These are phyloP conservation scores for Spathaspora sp. DNA, from an alignment of 1,139 yeast genomes.

Conservation along the genomic window DNA sequence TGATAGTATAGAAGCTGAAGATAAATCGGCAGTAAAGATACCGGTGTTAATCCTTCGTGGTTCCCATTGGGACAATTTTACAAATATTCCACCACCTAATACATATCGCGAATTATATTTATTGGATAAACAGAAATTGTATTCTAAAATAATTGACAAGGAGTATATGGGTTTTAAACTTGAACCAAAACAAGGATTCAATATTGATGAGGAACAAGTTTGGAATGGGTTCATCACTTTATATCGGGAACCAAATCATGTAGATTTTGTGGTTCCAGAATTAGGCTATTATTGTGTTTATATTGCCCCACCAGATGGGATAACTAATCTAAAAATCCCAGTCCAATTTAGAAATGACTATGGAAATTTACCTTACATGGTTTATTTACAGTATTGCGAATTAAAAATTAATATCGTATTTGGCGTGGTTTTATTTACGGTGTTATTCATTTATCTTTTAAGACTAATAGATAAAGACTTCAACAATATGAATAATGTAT, in stretches of 20 bases:
- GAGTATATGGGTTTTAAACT: conserved; percentile 12
- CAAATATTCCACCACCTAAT: conserved; percentile 21
- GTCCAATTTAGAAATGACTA: conserved; percentile 23
- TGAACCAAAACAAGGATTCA: conserved; percentile 6
- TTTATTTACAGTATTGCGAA: conserved; percentile 21
- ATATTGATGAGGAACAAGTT: conserved; percentile 7
- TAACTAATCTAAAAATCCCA: conserved; percentile 17
- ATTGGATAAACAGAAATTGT: conserved; percentile 14
- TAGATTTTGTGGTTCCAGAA: conserved; percentile 17
- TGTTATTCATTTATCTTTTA: conserved; percentile 29
- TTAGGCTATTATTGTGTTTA: conserved; percentile 38
- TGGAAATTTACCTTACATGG: conserved; percentile 27
- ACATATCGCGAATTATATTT: conserved; percentile 14
- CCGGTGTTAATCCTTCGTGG: conserved; percentile 30
- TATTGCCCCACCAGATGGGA: conserved; percentile 24
- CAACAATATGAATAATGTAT: conserved; percentile 30
- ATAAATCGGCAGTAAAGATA: conserved; percentile 11
- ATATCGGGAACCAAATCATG: conserved; percentile 11
- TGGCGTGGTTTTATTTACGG: conserved; percentile 19
- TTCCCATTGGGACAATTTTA: conserved; percentile 23
- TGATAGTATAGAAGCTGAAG: conserved; percentile 4
- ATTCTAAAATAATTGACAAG: conserved; percentile 15
- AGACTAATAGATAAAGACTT: conserved; percentile 30
- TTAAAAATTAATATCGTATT: conserved; percentile 18
- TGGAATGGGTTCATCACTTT: conserved; percentile 12